Evolutionary conservation across 768 basidiomycete genomes (phyloP).

Genomic region (Amanita inopinata): DNA sequence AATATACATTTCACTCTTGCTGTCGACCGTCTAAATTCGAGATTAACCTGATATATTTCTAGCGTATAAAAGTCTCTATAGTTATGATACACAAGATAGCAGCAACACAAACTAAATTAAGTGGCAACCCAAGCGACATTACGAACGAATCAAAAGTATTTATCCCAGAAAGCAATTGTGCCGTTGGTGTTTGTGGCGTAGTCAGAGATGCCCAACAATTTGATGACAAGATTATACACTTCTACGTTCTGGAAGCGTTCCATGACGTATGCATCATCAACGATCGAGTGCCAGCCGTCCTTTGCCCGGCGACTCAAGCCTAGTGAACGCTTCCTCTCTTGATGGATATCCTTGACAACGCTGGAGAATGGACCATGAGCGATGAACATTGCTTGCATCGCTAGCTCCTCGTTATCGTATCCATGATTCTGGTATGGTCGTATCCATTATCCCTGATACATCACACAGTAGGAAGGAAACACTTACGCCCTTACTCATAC

Average conservation of each 20-base stretch:
- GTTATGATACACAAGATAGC: no score
- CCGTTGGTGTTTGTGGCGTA: constrained; percentile 62
- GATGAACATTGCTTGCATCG: constrained; percentile 88
- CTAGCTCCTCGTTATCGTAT: constrained; percentile 67
- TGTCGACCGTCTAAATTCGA: background rate
- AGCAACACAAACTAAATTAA: no score
- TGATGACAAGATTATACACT: constrained; percentile 75
- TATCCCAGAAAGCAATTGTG: constrained; percentile 76
- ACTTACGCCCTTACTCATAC: constrained; percentile 71
- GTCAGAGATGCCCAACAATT: constrained; percentile 54
- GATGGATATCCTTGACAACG: constrained; percentile 50
- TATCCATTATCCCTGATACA: background rate
- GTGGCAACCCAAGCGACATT: background rate
- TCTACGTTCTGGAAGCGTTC: constrained; percentile 81
- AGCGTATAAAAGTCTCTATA: no score
- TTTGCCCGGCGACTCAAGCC: constrained; percentile 13
- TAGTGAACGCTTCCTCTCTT: constrained; percentile 16
- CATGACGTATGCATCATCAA: constrained; percentile 61
- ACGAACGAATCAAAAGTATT: constrained; percentile 38
- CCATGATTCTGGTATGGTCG: constrained; percentile 61
- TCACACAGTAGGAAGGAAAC: background rate
- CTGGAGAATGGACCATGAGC: constrained; percentile 85
- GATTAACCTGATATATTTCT: no score
- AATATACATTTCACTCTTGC: background rate
- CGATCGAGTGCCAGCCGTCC: constrained; percentile 60